Evolutionary conservation across 805 yeast genomes (phyloP).

Genomic region (Starmerella geochares): DNA sequence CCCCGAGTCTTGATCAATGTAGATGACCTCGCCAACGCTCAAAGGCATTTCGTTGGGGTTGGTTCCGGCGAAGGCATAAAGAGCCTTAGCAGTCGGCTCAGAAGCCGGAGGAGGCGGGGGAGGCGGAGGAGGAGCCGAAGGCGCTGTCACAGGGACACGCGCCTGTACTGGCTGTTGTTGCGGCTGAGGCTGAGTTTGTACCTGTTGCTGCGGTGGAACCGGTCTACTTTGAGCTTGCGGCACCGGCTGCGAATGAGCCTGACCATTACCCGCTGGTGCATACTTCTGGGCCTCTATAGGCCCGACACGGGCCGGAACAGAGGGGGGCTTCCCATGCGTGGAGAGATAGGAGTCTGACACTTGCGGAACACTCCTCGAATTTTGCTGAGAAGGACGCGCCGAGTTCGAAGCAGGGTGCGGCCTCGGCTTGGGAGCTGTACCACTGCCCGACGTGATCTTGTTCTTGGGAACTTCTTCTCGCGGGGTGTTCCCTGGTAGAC

Average conservation of each 20-base stretch:
- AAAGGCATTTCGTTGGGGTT: constrained; percentile 78
- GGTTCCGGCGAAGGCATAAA: constrained; percentile 80
- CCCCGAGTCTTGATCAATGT: constrained; percentile 58
- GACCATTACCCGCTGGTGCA: constrained; percentile 26
- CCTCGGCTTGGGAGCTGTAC: constrained; percentile 13
- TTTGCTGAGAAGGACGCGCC: neutral
- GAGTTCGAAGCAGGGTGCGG: constrained; percentile 18
- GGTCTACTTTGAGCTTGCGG: constrained; percentile 3
- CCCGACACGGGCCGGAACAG: constrained; percentile 21
- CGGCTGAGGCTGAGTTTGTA: constrained; percentile 1
- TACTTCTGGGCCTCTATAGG: constrained; percentile 13
- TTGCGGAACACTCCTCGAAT: constrained; percentile 17
- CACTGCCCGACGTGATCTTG: constrained; percentile 21
- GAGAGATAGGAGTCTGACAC: constrained; percentile 22
- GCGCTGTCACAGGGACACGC: constrained; percentile 8
- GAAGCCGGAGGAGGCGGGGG: constrained; percentile 56
- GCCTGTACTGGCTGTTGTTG: neutral
- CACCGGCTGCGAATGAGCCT: constrained; percentile 21
- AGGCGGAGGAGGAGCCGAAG: constrained; percentile 36
- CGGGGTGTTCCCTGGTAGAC: constrained; percentile 61
- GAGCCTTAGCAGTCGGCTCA: constrained; percentile 71
- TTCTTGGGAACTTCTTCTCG: constrained; percentile 64
- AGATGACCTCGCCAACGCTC: constrained; percentile 62
- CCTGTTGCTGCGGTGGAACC: neutral
- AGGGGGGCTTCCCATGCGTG: constrained; percentile 24